phyloP scores from a whole-genome alignment of 345 rosid genomes.

The Eucalyptus regnans region DNA sequence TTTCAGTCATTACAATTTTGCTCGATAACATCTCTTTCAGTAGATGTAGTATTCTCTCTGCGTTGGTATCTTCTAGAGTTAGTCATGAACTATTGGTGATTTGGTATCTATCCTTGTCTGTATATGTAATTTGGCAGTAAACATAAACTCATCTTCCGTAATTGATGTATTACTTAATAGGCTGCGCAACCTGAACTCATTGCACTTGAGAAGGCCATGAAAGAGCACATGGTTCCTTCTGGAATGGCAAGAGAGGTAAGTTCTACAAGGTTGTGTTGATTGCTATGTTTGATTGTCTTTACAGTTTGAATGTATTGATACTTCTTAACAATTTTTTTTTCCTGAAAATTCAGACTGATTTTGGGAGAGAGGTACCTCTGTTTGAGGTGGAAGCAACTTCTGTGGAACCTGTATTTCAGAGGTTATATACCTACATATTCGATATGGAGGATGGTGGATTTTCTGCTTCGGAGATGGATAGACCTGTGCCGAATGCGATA shows the following conservation, averaged over 20 bases:
- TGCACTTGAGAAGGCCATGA: slow-evolving; percentile 78
- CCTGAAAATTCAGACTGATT: slow-evolving; percentile 39
- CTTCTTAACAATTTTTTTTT: neutral
- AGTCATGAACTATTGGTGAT: neutral
- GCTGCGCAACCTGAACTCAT: slow-evolving; percentile 84
- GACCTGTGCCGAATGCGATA: slow-evolving; percentile 80
- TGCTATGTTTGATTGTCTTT: neutral
- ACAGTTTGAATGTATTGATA: neutral
- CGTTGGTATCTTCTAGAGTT: neutral
- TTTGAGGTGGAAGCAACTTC: slow-evolving; percentile 87
- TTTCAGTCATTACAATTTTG: neutral
- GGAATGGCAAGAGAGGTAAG: slow-evolving; percentile 88
- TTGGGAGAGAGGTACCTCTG: slow-evolving; percentile 85
- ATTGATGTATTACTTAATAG: slow-evolving; percentile 15
- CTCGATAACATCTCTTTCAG: neutral
- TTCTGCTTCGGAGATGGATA: slow-evolving; percentile 44
- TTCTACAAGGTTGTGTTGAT: neutral
- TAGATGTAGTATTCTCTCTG: neutral
- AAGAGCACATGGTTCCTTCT: slow-evolving; percentile 76
- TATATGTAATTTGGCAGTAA: neutral
- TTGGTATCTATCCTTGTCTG: neutral
- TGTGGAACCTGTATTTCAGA: slow-evolving; percentile 72
- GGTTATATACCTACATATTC: slow-evolving; percentile 71
- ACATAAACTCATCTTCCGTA: neutral
- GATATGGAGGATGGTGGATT: slow-evolving; percentile 41